Percentiles rank a stretch among this genome's conserved stretches.
These are phyloP conservation scores for Euphorbia schlechtendalii DNA, from an alignment of 441 rosid species.

Conservation along the genomic window DNA sequence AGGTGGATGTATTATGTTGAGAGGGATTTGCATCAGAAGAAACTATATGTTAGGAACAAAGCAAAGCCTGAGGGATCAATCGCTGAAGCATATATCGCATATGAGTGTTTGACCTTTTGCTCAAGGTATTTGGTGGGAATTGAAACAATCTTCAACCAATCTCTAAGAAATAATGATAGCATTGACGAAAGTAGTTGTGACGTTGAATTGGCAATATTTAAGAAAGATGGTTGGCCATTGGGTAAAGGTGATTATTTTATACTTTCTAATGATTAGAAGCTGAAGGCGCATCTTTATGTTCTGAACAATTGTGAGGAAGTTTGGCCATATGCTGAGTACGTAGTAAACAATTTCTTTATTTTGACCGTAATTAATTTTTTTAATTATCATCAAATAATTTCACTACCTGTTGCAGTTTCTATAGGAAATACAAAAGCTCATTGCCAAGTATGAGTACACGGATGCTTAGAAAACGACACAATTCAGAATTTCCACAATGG, in stretches of 20 bases:
- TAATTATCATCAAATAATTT: background rate
- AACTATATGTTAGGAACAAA: background rate
- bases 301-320: background rate
- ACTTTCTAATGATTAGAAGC: background rate
- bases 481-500: background rate
- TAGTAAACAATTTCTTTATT: background rate
- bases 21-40: background rate
- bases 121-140: background rate
- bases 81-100: background rate
- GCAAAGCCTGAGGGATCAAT: slow-evolving; percentile 8
- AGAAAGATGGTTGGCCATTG: background rate
- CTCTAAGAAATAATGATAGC: too few relatives aligned
- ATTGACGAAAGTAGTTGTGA: background rate
- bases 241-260: background rate
- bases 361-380: background rate
- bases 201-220: background rate
- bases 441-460: background rate
- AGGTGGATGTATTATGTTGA: background rate
- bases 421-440: too few relatives aligned
- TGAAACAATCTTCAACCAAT: background rate
- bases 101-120: background rate
- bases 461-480: background rate
- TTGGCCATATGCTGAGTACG: background rate
- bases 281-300: background rate
- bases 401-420: background rate